These are phyloP conservation scores for Eremochloa ophiuroides DNA, from an alignment of 176 grass and related monocot species.

Conservation along the genomic window DNA sequence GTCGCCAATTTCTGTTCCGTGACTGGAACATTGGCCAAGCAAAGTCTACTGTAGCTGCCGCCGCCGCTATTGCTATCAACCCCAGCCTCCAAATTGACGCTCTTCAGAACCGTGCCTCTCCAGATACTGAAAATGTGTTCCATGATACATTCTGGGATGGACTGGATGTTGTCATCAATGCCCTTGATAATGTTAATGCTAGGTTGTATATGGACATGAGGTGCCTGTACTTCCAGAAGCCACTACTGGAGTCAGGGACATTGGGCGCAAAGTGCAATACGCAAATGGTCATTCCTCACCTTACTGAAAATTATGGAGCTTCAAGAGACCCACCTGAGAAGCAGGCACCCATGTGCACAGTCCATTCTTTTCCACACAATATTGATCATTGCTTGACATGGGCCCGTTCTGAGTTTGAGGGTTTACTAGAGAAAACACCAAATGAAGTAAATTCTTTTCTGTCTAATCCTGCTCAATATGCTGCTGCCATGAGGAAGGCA, in stretches of 20 bases:
- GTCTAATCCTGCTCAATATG: constrained; percentile 17
- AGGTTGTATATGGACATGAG: constrained; percentile 82
- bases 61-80: constrained; percentile 44
- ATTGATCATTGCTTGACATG: constrained; percentile 31
- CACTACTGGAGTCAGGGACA: constrained; percentile 71
- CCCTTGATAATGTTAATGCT: constrained; percentile 68
- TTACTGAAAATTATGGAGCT: constrained; percentile 29
- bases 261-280: constrained; percentile 73
- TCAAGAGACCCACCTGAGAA: constrained; percentile 23
- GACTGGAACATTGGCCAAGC: constrained; percentile 74
- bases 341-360: constrained; percentile 27
- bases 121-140: constrained; percentile 70
- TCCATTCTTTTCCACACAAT: constrained; percentile 29
- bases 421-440: constrained; percentile 25
- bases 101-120: constrained; percentile 63
- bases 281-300: constrained; percentile 69
- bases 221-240: constrained; percentile 78
- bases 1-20: constrained; percentile 69
- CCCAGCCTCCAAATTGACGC: constrained; percentile 46
- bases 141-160: constrained; percentile 65
- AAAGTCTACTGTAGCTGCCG: constrained; percentile 58
- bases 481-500: constrained; percentile 21
- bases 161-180: constrained; percentile 65
- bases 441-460: constrained; percentile 27
- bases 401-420: constrained; percentile 27